A percentile compares a stretch with the other conserved stretches of the same genome.
phyloP scores from a whole-genome alignment of 108 stramenopile genomes.

The Parietichytrium sp. region DNA sequence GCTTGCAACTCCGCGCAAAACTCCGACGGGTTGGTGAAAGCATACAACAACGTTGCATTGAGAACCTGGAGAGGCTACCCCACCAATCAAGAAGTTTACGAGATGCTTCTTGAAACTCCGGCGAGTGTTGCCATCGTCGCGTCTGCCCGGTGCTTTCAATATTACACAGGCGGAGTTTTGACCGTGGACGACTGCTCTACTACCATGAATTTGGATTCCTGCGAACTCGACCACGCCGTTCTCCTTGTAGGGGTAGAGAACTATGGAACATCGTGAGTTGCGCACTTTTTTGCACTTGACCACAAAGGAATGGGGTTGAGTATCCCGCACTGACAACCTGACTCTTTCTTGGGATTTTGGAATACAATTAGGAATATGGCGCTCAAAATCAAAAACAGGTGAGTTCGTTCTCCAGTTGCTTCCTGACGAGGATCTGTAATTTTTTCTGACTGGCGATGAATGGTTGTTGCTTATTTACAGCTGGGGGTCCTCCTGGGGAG shows the following conservation, averaged over 20 bases:
- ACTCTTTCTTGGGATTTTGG: too few relatives aligned
- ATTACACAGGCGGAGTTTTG: neutral
- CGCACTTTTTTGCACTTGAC: neutral
- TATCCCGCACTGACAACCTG: too few relatives aligned
- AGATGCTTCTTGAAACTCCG: neutral
- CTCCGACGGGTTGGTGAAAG: neutral
- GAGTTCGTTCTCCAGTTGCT: too few relatives aligned
- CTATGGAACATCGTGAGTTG: neutral
- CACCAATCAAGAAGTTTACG: neutral
- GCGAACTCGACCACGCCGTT: conserved; percentile 3
- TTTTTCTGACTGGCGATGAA: too few relatives aligned
- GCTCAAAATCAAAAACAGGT: too few relatives aligned
- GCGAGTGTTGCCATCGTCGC: neutral
- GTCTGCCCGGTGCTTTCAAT: neutral
- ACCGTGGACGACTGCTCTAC: neutral
- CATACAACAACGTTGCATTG: neutral
- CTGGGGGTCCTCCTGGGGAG: conserved; percentile 42
- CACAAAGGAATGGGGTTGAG: too few relatives aligned
- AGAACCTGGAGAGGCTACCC: neutral
- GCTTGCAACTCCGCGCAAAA: neutral
- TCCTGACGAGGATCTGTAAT: too few relatives aligned
- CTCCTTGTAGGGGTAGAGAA: conserved; percentile 23
- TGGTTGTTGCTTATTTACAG: conserved; percentile 21
- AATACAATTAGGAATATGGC: too few relatives aligned
- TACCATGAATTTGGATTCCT: neutral